These are phyloP conservation scores for Obelidium mucronatum DNA, from an alignment of 192 early-diverging fungal species.

Conservation along the genomic window DNA sequence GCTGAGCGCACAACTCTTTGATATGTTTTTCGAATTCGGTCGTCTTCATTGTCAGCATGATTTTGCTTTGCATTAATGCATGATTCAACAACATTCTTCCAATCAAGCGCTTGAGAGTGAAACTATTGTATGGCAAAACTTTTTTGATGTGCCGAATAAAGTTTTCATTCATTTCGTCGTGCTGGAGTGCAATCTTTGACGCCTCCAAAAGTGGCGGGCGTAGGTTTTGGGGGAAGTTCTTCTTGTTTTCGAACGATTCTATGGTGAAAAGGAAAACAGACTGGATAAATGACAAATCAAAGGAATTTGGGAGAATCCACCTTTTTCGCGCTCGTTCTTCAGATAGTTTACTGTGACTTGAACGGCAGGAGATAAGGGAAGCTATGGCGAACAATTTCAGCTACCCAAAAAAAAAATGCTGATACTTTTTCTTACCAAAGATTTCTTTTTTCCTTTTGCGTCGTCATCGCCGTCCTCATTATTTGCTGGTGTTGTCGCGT, in stretches of 20 bases:
- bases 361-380: constrained; percentile 18
- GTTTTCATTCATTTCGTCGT: constrained; percentile 33
- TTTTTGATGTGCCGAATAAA: constrained; percentile 32
- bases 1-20: constrained; percentile 15
- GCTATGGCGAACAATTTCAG: too few relatives aligned
- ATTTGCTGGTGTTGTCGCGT: background rate
- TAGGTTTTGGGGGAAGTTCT: constrained; percentile 30
- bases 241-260: constrained; percentile 38
- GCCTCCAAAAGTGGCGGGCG: constrained; percentile 25
- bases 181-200: constrained; percentile 8
- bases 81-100: constrained; percentile 28
- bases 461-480: background rate
- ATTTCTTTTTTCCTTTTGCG: background rate
- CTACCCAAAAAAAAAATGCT: too few relatives aligned
- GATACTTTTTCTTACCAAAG: too few relatives aligned
- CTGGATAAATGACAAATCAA: background rate
- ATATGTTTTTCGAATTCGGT: constrained; percentile 17
- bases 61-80: constrained; percentile 18
- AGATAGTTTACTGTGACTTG: constrained; percentile 23
- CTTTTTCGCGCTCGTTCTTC: constrained; percentile 32
- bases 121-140: constrained; percentile 37
- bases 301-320: constrained; percentile 10
- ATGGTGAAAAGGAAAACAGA: background rate
- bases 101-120: constrained; percentile 29
- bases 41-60: constrained; percentile 14